phyloP scores from a whole-genome alignment of 2,329 filamentous ascomycete species.

The Cadophora sp. region DNA sequence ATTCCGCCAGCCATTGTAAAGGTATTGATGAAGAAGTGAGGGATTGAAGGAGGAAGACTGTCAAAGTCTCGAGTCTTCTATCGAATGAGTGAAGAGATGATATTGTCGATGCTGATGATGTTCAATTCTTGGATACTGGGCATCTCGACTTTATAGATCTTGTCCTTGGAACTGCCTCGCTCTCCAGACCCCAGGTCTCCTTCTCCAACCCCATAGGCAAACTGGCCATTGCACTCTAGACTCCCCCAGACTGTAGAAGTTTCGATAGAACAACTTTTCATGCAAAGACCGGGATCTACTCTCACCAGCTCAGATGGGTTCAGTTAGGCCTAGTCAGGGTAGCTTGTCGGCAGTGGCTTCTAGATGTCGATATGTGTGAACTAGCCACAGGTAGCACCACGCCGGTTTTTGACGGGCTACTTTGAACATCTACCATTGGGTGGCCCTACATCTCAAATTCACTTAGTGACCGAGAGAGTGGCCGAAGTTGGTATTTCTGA shows the following conservation, averaged over 20 bases:
- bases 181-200: constrained; percentile 27
- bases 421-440: constrained; percentile 7
- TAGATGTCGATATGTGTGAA: neutral
- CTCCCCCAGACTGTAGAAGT: constrained; percentile 6
- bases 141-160: constrained; percentile 29
- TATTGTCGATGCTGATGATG: constrained; percentile 28
- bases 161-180: neutral
- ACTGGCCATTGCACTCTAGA: neutral
- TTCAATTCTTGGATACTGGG: constrained; percentile 20
- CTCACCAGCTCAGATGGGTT: neutral
- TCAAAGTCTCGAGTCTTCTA: constrained; percentile 18
- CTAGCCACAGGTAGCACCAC: neutral
- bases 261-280: neutral
- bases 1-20: constrained; percentile 51
- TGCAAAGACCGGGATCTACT: neutral
- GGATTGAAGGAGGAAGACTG: constrained; percentile 17
- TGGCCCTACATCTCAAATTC: neutral
- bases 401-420: constrained; percentile 4
- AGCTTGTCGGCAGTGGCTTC: constrained; percentile 2
- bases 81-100: constrained; percentile 20
- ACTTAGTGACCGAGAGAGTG: constrained; percentile 18
- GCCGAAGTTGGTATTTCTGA: constrained; percentile 9
- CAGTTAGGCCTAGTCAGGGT: neutral
- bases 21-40: constrained; percentile 7
- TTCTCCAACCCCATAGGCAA: constrained; percentile 6